Conservation (phyloP, 73 alveolate genomes). For the Paramecium caudatum region DNA sequence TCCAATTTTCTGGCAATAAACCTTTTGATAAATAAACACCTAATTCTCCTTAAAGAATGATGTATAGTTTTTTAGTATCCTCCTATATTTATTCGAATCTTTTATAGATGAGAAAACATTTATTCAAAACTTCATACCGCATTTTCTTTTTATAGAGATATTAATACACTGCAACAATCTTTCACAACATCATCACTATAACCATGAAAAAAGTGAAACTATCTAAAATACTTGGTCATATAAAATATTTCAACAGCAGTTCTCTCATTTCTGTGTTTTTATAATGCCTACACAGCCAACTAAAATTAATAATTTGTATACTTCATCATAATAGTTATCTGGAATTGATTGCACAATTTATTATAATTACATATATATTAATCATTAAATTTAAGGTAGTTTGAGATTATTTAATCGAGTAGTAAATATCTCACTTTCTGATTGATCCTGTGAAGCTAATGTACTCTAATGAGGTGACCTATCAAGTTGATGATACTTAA, state of each 20-base stretch:
- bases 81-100: background rate
- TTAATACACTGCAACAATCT: slow-evolving; percentile 3
- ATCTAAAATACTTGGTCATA: slow-evolving; percentile 22
- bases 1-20: background rate
- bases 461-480: slow-evolving; percentile 55
- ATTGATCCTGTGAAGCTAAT: background rate
- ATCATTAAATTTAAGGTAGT: background rate
- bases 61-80: background rate
- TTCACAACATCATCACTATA: background rate
- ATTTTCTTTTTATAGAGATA: background rate
- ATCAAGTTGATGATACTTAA: background rate
- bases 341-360: background rate
- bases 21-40: slow-evolving; percentile 9
- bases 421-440: background rate
- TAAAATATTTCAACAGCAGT: slow-evolving; percentile 8
- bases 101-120: background rate
- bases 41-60: slow-evolving; percentile 43
- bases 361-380: background rate
- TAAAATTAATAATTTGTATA: background rate
- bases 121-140: slow-evolving; percentile 11
- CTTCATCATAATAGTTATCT: slow-evolving; percentile 24
- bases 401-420: background rate
- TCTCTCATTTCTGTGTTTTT: slow-evolving; percentile 36
- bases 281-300: background rate
- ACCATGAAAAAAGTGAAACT: slow-evolving; percentile 3